Evolutionary conservation across 495 filamentous ascomycete species (phyloP).

Genomic region (Aspergillus coremiiformis): DNA sequence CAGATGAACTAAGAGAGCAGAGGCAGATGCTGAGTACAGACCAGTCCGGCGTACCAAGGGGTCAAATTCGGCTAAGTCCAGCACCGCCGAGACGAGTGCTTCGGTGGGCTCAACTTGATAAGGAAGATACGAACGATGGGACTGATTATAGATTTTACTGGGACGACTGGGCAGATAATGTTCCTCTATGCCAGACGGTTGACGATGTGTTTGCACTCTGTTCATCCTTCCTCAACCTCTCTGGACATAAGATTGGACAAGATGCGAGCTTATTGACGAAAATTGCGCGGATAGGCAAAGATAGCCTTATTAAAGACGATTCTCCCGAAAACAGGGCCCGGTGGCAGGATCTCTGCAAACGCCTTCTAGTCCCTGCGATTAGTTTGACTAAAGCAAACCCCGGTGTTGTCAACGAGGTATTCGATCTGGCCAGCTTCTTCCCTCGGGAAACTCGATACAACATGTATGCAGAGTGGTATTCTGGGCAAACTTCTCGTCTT

Average conservation of each 20-base stretch:
- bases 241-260: conserved; percentile 80
- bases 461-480: conserved; percentile 91
- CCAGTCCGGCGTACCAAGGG: conserved; percentile 57
- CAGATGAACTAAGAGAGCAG: conserved; percentile 33
- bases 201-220: conserved; percentile 88
- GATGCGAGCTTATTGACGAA: conserved; percentile 73
- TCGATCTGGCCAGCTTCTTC: conserved; percentile 69
- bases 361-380: conserved; percentile 74
- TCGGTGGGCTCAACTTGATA: conserved; percentile 73
- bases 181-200: conserved; percentile 81
- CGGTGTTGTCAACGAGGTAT: conserved; percentile 76
- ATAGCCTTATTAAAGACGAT: conserved; percentile 60
- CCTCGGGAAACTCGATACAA: conserved; percentile 70
- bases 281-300: conserved; percentile 70
- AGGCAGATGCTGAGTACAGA: conserved; percentile 51
- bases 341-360: conserved; percentile 75
- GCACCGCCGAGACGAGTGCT: conserved; percentile 53
- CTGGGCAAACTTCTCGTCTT: conserved; percentile 62
- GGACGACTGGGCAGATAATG: conserved; percentile 92
- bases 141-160: conserved; percentile 85
- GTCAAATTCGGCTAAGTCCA: conserved; percentile 51
- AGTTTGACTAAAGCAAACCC: conserved; percentile 78
- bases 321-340: conserved; percentile 61
- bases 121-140: conserved; percentile 62
- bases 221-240: conserved; percentile 72